phyloP scores from a whole-genome alignment of 805 yeast genomes.

The Saccharomycopsis fodiens region DNA sequence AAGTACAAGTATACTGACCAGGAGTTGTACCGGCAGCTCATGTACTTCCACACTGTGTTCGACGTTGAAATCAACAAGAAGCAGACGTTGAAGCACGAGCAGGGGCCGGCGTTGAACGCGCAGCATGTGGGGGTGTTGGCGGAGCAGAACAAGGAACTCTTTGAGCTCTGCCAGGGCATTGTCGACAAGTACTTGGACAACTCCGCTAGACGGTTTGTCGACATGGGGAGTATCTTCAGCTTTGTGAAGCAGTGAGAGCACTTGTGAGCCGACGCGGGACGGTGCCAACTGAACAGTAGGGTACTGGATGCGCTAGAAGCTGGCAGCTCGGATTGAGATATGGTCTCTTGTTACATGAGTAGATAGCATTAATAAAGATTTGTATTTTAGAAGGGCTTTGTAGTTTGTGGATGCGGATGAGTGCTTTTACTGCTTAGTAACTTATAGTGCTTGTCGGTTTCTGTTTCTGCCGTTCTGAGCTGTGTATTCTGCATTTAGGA shows the following conservation, averaged over 20 bases:
- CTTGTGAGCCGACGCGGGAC: background rate
- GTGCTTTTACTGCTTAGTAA: too few relatives aligned
- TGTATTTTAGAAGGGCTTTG: too few relatives aligned
- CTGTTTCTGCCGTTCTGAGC: too few relatives aligned
- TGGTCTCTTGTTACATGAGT: too few relatives aligned
- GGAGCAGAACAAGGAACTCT: constrained; percentile 66
- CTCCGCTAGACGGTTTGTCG: constrained; percentile 85
- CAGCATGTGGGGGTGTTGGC: constrained; percentile 27
- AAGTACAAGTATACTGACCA: constrained; percentile 68
- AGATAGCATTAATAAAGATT: too few relatives aligned
- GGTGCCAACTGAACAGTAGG: background rate
- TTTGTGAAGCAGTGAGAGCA: constrained; percentile 32
- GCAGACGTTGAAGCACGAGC: constrained; percentile 38
- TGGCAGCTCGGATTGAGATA: too few relatives aligned
- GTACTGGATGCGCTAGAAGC: too few relatives aligned
- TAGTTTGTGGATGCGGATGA: too few relatives aligned
- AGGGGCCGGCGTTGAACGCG: constrained; percentile 24
- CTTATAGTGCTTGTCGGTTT: too few relatives aligned
- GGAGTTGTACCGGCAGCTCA: constrained; percentile 76
- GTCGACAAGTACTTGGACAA: constrained; percentile 67
- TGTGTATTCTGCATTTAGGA: too few relatives aligned
- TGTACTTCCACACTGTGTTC: constrained; percentile 71
- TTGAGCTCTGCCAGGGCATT: constrained; percentile 46
- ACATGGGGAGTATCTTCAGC: constrained; percentile 73
- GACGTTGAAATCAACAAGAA: constrained; percentile 72